phyloP scores from a whole-genome alignment of 2,329 filamentous ascomycete genomes.

The Neofusicoccum laricinum region DNA sequence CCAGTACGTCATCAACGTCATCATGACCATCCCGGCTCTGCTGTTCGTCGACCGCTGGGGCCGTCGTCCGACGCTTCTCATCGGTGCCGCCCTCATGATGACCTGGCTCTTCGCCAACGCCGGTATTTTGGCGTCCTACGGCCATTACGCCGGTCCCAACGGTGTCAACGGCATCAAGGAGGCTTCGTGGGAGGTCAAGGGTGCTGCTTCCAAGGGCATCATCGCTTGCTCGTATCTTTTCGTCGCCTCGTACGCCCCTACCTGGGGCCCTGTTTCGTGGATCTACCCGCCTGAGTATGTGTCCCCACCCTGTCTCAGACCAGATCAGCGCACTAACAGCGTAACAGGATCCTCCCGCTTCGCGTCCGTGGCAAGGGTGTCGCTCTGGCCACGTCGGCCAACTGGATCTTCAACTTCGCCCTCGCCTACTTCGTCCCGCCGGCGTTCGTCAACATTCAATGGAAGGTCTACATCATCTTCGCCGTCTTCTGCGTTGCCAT shows the following conservation, averaged over 20 bases:
- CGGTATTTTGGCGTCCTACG: conserved; percentile 60
- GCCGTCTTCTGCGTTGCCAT: conserved; percentile 68
- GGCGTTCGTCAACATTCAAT: conserved; percentile 56
- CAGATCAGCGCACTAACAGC: too few species aligned
- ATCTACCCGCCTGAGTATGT: neutral
- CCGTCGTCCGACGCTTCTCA: conserved; percentile 64
- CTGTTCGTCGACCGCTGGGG: conserved; percentile 75
- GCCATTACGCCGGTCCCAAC: conserved; percentile 40
- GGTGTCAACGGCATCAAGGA: conserved; percentile 42
- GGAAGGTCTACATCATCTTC: conserved; percentile 71
- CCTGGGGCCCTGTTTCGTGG: conserved; percentile 60
- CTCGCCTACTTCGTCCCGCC: conserved; percentile 55
- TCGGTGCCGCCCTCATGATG: conserved; percentile 64
- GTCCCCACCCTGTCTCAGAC: too few species aligned
- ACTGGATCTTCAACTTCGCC: conserved; percentile 58
- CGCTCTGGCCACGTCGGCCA: conserved; percentile 57
- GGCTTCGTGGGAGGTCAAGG: conserved; percentile 39
- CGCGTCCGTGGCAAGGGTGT: conserved; percentile 63
- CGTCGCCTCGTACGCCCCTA: conserved; percentile 65
- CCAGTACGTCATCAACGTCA: conserved; percentile 70
- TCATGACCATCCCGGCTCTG: conserved; percentile 74
- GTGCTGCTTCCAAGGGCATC: conserved; percentile 47
- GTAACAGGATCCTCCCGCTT: conserved; percentile 55
- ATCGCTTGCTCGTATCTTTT: conserved; percentile 71
- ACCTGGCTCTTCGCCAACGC: conserved; percentile 62